Base-by-base conservation (phyloP, 1,284 basidiomycete species). In the Butyriboletus appendiculatus region DNA sequence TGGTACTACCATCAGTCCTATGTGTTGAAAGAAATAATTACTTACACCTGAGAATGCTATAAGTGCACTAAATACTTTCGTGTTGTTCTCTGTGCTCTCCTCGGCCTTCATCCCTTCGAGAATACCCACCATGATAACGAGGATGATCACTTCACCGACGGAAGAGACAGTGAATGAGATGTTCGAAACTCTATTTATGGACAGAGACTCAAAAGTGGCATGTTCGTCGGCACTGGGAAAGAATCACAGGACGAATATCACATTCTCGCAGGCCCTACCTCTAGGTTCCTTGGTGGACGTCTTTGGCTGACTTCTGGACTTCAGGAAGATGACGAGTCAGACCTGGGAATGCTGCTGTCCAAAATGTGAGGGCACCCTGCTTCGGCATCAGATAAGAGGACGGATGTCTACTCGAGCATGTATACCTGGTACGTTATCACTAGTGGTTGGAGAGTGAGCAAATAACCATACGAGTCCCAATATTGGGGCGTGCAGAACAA, bases 301-400 rank as follows among this genome's bases (percentile, higher is more conserved):
- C 69, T 4, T 56, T 56, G 3, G 75, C 68, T 2, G 84, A 87
- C 48, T 72, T 65, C 63, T 77, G 77, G 42, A 93, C 82, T 62
- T 91, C 84, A 0, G 86, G 85, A 34, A 92, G 77, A 63, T 91
- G 81, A 16, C 85, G 77, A 20, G 86, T 86, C 10, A 93, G 76
- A 14, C 87, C 87, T 1, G 90, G 90, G 66, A 94, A 92, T 4
- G 91, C 90, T 8, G 90, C 90, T 0, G 89, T 90, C 89, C 89
- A 93, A 70, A 91, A 91, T 1, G 88, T 91, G 43, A 92, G 70
- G 26, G 86, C 78, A 52, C 87, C 83, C 81, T 87, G 50, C 0
- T n/a, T 35, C 7, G 6, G 42, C 5, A n/a, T 66, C 34, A 54
- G 44, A 39, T 8, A 14, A 34, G 20, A 41, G 26, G 15, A 22